These are phyloP conservation scores for Flaveria robusta DNA, from an alignment of 129 eudicot species.

Conservation along the genomic window DNA sequence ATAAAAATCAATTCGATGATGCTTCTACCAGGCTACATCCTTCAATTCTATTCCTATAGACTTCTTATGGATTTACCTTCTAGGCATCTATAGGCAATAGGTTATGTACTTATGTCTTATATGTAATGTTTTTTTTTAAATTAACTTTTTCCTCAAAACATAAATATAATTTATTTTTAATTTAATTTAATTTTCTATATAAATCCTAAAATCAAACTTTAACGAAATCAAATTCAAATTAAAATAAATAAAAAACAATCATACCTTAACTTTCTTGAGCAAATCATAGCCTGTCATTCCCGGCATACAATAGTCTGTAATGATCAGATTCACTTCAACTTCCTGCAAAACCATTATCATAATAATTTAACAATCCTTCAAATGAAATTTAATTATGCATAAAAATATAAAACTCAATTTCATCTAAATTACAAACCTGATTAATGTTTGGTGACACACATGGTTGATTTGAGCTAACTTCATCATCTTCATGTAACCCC, in stretches of 20 bases:
- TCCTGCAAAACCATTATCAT: slow-evolving; percentile 47
- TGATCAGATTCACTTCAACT: slow-evolving; percentile 82
- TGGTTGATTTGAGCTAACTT: slow-evolving; percentile 40
- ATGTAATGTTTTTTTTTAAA: neutral
- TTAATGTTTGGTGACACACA: slow-evolving; percentile 53
- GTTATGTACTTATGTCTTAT: too few species aligned
- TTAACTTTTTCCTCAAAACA: neutral
- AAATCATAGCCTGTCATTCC: slow-evolving; percentile 99
- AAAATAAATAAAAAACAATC: slow-evolving; percentile 1
- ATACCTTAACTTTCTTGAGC: slow-evolving; percentile 87
- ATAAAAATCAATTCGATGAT: neutral
- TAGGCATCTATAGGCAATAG: neutral
- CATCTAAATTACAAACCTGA: slow-evolving; percentile 42
- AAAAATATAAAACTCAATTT: neutral
- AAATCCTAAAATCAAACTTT: neutral
- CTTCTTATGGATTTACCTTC: slow-evolving; percentile 9
- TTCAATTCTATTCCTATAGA: neutral
- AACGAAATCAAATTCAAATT: neutral
- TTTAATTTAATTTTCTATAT: neutral
- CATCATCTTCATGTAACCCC: slow-evolving; percentile 65
- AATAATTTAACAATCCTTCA: neutral
- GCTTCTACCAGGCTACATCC: slow-evolving; percentile 12
- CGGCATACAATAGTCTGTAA: slow-evolving; percentile 98
- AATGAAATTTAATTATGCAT: neutral
- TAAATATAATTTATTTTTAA: neutral